Percentiles rank a stretch among this genome's conserved stretches.
Evolutionary conservation across 2,329 filamentous ascomycete species (phyloP).

Genomic region (Cladophialophora exuberans): DNA sequence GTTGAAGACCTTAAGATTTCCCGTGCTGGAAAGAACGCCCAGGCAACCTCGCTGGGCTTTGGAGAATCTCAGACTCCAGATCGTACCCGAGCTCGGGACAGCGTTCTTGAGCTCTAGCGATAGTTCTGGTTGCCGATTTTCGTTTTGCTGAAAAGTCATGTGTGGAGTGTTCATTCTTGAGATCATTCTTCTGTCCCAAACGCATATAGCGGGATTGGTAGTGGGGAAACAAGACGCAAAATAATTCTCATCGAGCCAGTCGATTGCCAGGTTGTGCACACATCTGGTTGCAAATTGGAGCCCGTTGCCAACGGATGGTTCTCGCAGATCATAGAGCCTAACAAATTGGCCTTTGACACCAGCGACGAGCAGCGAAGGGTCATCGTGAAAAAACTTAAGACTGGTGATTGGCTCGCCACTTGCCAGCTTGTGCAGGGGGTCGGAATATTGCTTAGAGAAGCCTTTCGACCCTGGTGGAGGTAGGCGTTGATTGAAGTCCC

Average conservation of each 20-base stretch:
- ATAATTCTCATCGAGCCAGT: constrained; percentile 67
- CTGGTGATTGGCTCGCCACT: constrained; percentile 66
- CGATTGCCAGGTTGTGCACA: constrained; percentile 66
- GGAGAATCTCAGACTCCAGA: constrained; percentile 67
- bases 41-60: constrained; percentile 61
- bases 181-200: constrained; percentile 64
- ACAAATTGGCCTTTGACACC: constrained; percentile 65
- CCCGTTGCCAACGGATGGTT: constrained; percentile 38
- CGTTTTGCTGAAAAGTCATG: constrained; percentile 37
- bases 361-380: constrained; percentile 64
- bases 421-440: constrained; percentile 62
- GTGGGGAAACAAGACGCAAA: constrained; percentile 61
- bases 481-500: constrained; percentile 59
- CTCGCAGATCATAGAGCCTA: constrained; percentile 65
- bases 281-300: constrained; percentile 59
- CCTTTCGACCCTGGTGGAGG: constrained; percentile 38
- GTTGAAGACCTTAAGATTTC: constrained; percentile 61
- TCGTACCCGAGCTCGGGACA: constrained; percentile 55
- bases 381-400: constrained; percentile 64
- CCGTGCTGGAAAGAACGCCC: constrained; percentile 61
- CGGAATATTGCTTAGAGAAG: constrained; percentile 34
- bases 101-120: constrained; percentile 60
- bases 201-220: constrained; percentile 61
- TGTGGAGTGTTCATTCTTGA: constrained; percentile 41
- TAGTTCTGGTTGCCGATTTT: constrained; percentile 50